Evolutionary conservation across 2,329 filamentous ascomycete species (phyloP), one percentile per base, ranked within the genome.

Genomic region (Fonsecaea pugnacius): DNA sequence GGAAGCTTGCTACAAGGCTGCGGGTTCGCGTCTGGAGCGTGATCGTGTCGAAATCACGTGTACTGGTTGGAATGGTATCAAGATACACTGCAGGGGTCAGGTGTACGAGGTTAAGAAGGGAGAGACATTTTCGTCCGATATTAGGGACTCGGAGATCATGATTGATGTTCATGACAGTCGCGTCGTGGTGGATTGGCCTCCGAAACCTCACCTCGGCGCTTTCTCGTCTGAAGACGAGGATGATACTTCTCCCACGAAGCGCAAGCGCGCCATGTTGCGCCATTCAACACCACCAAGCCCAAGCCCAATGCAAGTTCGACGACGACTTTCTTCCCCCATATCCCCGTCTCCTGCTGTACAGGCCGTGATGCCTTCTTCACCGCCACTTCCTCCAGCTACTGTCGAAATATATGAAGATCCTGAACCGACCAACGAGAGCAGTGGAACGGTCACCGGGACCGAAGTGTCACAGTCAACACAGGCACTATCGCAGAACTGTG

Each of bases 61-160:
- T 82, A 86, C 90, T 73, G 95, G 95, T 24, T 98, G 94, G 94
- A 99, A 99, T 76, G 95, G 95, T 16, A 83, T 95, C 70, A 96
- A 92, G 80, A 80, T 99, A 70, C 92, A 96, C 79, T 97, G 92
- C 80, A 90, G 94, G 78, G 92, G 92, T 62, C 88, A 89, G 70
- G 90, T 91, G 2, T 94, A 91, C 82, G 91, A 96, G 70, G 79
- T 99, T 72, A 84, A 83, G 69, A 97, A 96, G 80, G 92, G 91
- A 18, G 92, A 96, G 75, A 90, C 87, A 56, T 98, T 97, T 77
- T 90, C 89, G 53, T 96, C 92, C 63, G 91, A 96, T 78, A 93
- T 92, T 33, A 91, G 93, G 74, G 87, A 89, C 70, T 88, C 88
- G 18, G 92, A 96, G 73, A 92, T 99, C 76, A 96, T 99, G 87